Percentiles rank a stretch among this genome's conserved stretches.
phyloP scores from a whole-genome alignment of 83 land plant species.

The Thuja plicata region DNA sequence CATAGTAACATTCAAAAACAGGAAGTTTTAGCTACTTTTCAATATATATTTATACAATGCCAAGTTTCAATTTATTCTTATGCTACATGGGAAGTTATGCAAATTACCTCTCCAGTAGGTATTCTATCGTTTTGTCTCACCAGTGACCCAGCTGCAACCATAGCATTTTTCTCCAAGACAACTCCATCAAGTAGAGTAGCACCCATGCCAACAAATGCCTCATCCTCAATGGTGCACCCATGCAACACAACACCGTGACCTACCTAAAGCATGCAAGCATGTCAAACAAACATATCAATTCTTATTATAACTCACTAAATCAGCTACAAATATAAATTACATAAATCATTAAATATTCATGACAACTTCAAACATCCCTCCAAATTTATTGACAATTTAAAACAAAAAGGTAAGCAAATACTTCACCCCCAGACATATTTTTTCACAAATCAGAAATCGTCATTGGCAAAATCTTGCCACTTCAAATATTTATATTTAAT shows the following conservation, averaged over 20 bases:
- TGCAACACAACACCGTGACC: slow-evolving; percentile 59
- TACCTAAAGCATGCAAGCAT: slow-evolving; percentile 21
- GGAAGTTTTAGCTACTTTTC: too few relatives aligned
- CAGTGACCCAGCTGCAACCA: too few relatives aligned
- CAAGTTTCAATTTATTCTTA: too few relatives aligned
- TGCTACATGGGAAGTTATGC: neutral
- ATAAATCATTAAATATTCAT: too few relatives aligned
- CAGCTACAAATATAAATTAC: too few relatives aligned
- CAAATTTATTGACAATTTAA: neutral
- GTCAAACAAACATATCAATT: too few relatives aligned
- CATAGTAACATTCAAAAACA: neutral
- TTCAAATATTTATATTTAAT: too few relatives aligned
- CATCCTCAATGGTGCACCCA: slow-evolving; percentile 61
- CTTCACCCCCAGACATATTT: neutral
- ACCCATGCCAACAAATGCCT: slow-evolving; percentile 63
- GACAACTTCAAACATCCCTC: neutral
- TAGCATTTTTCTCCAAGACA: too few relatives aligned
- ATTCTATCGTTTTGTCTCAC: slow-evolving; percentile 46
- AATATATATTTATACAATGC: too few relatives aligned
- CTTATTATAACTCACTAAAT: too few relatives aligned
- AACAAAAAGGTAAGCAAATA: neutral
- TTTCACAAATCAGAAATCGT: too few relatives aligned
- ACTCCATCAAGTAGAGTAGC: too few relatives aligned
- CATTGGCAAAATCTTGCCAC: neutral
- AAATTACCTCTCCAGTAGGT: slow-evolving; percentile 46